Evolutionary conservation across 768 basidiomycete species (phyloP).

Genomic region (Agaricus bisporus): DNA sequence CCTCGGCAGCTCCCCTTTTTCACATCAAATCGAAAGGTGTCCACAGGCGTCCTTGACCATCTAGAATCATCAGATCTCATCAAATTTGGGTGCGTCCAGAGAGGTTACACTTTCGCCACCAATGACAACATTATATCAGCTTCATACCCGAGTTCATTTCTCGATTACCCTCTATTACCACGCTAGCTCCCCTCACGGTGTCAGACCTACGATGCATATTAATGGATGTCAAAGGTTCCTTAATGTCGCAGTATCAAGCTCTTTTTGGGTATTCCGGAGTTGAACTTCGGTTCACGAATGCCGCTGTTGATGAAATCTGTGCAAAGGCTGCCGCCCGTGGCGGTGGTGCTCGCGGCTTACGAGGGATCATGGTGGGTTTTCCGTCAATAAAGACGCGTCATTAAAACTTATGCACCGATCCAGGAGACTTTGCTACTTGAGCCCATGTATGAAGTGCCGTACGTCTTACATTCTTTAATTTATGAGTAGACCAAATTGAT

Average conservation of each 20-base stretch:
- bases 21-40: constrained; percentile 60
- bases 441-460: constrained; percentile 92
- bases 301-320: constrained; percentile 79
- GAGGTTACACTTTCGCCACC: not conserved
- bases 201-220: constrained; percentile 85
- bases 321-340: constrained; percentile 72
- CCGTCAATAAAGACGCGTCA: not conserved
- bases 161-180: constrained; percentile 87
- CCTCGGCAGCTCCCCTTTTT: constrained; percentile 59
- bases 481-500: constrained; percentile 1
- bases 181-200: constrained; percentile 72
- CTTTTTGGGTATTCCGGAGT: constrained; percentile 80
- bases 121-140: constrained; percentile 25
- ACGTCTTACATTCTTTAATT: constrained; percentile 27
- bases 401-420: not conserved
- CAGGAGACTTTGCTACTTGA: constrained; percentile 81
- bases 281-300: constrained; percentile 81
- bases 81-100: constrained; percentile 60
- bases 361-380: constrained; percentile 74
- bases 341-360: constrained; percentile 84
- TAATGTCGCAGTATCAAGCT: constrained; percentile 84
- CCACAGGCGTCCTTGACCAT: constrained; percentile 52
- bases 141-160: constrained; percentile 96
- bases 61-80: constrained; percentile 80
- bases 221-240: constrained; percentile 86